Evolutionary conservation across 306 rosid genomes (phyloP), one percentile per base, ranked within the genome.

Genomic region (Ormosia emarginata): DNA sequence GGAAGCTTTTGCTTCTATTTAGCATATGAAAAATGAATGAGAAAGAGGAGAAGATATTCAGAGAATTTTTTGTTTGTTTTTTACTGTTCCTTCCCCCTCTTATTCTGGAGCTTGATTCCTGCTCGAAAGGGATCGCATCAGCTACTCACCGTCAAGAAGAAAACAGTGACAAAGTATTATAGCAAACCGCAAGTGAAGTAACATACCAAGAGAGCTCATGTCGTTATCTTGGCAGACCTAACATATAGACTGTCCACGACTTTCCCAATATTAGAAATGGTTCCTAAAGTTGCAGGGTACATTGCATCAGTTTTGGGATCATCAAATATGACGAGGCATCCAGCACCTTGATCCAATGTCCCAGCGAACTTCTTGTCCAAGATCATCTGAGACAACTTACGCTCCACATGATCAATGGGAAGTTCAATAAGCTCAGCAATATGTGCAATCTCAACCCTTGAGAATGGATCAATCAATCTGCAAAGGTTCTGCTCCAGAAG

Each of bases 191-290:
- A 70, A 71, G 62, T 7, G 67, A 55, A 66, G 65, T 57, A 57
- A 66, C 17, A 2, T 9, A 52, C 29, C 8, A 9, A 55, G 33
- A 61, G 61, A 75, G 61, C 72, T 92, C 88, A 92, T 0, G 95
- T 91, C 98, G 91, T 90, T 78, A 95, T 93, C 91, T 95, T 95
- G 40, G 99, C 99, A 87, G 99, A 95, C 81, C 95, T 90, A 72
- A 91, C 92, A 57, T 91, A 95, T 62, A 93, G 97, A 88, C 97
- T 95, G 78, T 91, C 99, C n/a, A 93, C 99, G 4, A 95, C 98
- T 89, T 93, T 93, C 75, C 98, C 99, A 9, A 91, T 79, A 49
- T 95, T 95, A 9, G 95, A 84, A 84, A 95, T 88, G 63, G 99
- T 95, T 68, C 91, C 99, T 62, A 95, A 70, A 2, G 97, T 90